Evolutionary conservation across 805 yeast genomes (phyloP), one percentile per base, ranked within the genome.

Genomic region (Yarrowia sp.): DNA sequence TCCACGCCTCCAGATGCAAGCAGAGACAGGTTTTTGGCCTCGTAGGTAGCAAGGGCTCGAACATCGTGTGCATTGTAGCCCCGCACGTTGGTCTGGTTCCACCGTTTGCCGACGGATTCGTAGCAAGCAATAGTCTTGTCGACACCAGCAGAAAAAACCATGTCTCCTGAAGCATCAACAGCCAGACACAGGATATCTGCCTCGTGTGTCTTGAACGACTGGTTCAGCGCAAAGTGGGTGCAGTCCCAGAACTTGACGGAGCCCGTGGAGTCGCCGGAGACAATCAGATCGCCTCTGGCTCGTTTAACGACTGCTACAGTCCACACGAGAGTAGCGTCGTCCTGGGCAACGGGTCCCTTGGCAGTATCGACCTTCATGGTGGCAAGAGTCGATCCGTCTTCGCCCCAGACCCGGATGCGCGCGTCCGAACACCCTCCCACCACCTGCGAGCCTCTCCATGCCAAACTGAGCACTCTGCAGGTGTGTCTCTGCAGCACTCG

Each of bases 401-500:
- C 70, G 15, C 84, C 79, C 98, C 98, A 95, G 55, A 90, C 86
- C 75, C 97, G 85, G 43, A 95, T 83, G 74, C 91, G 85, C 24
- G 97, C 99, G 77, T 95, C 98, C 1, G 97, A 91, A 77, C 98
- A 95, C 13, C 99, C 99, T 61, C 97, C 98, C 46, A 92, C 85
- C 42, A 95, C 79, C 70, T 82, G 79, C 71, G 88, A 83, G 19
- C 83, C 84, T 69, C 84, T 84, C 96, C 97, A 95, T 67, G 90
- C 84, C 49, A 95, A 76, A 67, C 91, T 84, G 73, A 95, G 81
- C 1, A 95, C 89, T 76, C 97, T 83, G 56, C 92, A 84, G 67
- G 88, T 92, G 75, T 91, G 96, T 79, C 97, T 85, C 77, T 90
- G 95, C 70, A 95, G 82, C 64, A 92, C 86, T 34, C 83, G 78